A percentile compares a stretch with the other conserved stretches of the same genome.
phyloP scores from a whole-genome alignment of 768 basidiomycete genomes.

The Lactarius psammicola region DNA sequence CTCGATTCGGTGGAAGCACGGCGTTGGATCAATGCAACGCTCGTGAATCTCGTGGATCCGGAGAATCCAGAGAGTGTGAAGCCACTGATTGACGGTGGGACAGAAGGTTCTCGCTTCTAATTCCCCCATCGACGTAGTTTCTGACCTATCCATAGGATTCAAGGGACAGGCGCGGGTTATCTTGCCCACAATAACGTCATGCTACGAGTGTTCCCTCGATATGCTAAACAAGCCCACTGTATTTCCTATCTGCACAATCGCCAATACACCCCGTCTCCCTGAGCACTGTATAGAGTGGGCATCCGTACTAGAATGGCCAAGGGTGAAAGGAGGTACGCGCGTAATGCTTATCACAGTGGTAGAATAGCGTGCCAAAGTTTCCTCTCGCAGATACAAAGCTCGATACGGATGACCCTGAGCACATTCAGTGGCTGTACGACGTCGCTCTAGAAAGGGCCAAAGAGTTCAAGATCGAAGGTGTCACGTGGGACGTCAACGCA shows the following conservation, averaged over 20 bases:
- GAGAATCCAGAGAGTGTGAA: constrained; percentile 92
- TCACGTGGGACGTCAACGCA: constrained; percentile 97
- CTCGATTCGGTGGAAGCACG: constrained; percentile 96
- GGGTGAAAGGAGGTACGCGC: constrained; percentile 75
- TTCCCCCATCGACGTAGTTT: not conserved
- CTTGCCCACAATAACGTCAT: constrained; percentile 90
- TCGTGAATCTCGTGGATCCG: constrained; percentile 92
- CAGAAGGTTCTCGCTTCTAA: constrained; percentile 68
- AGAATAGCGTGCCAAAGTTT: not conserved
- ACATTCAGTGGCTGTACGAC: constrained; percentile 91
- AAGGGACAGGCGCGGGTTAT: constrained; percentile 98
- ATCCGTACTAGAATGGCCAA: constrained; percentile 98
- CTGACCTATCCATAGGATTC: constrained; percentile 62
- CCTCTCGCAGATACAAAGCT: constrained; percentile 76
- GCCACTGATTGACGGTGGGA: constrained; percentile 97
- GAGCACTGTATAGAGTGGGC: constrained; percentile 99
- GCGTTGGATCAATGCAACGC: constrained; percentile 97
- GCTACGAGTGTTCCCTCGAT: constrained; percentile 97
- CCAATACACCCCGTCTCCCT: constrained; percentile 95
- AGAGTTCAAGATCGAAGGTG: constrained; percentile 96
- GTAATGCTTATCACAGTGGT: not conserved
- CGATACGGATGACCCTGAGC: constrained; percentile 96
- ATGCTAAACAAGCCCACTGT: constrained; percentile 97
- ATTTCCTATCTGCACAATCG: constrained; percentile 98
- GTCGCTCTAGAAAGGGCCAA: constrained; percentile 78